Evolutionary conservation across 768 basidiomycete genomes (phyloP), one percentile per base, ranked within the genome.

Genomic region (Leccinum sublutescens): DNA sequence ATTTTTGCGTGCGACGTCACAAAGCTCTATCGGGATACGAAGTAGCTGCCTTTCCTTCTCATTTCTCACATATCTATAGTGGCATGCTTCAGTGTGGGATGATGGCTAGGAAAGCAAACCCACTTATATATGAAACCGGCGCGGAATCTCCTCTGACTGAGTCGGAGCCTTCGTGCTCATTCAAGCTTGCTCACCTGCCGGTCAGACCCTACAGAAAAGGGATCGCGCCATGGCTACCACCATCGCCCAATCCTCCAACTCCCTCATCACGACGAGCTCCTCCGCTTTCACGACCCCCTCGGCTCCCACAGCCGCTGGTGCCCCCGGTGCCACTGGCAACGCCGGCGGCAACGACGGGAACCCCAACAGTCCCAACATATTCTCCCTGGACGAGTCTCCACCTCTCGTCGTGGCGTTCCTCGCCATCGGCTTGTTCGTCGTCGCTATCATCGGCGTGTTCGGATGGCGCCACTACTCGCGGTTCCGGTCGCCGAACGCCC

Each of bases 351-450:
- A 14, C 14, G 1, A 45, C 43, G 43, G 10, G 8, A 12, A 25
- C 23, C 47, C 23, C 23, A 21, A 25, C 48, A 7, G 14, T 17
- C 6, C 23, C 14, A 7, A 49, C 48, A 2, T 15, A 7, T 49
- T 70, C 47, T 72, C 78, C n/a, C 64, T 75, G 2, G 63, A 63
- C 1, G 75, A 73, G 11, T 83, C 83, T 0, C 81, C 83, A 0
- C 82, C 83, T 6, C 75, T 87, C 62, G 81, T 88, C 50, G 76
- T 86, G 38, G 83, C 81, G 2, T 83, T 86, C 65, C 71, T 88
- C 25, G 80, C 82, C n/a, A 78, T 85, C 29, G 83, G 82, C 4
- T 64, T 88, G 17, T 83, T 86, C 62, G 69, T 74, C 19, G 69
- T 77, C n/a, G 76, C 76, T 0, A 79, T 85, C 75, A 58, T 82